Percentiles rank a stretch among this genome's conserved stretches.
Conservation (phyloP, 2,329 filamentous ascomycete species). For the Colletotrichum sp. region DNA sequence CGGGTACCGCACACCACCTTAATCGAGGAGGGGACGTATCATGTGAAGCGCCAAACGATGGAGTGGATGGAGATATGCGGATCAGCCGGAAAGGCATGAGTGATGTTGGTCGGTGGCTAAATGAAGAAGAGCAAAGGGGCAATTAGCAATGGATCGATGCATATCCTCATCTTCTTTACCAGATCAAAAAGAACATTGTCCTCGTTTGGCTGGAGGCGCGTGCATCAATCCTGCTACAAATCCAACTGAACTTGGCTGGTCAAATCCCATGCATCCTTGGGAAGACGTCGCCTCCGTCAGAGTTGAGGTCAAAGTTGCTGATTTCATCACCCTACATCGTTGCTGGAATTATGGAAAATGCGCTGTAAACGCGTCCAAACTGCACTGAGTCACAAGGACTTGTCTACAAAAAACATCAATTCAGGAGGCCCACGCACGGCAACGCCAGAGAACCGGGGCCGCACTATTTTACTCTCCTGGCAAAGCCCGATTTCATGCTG, state of each 20-base stretch:
- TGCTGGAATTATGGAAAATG: neutral
- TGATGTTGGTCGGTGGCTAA: neutral
- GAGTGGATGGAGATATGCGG: slow-evolving; percentile 11
- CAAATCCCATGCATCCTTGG: neutral
- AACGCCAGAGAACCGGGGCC: neutral
- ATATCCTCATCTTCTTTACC: neutral
- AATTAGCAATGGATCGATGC: neutral
- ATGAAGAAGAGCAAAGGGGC: neutral
- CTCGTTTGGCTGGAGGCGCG: neutral
- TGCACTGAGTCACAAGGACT: neutral
- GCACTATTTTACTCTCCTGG: neutral
- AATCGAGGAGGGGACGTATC: slow-evolving; percentile 44
- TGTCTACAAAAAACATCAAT: neutral
- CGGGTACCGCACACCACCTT: slow-evolving; percentile 30
- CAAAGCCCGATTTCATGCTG: neutral
- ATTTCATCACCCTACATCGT: neutral
- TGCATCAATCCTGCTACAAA: neutral
- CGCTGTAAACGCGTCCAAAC: neutral
- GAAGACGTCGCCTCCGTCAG: neutral
- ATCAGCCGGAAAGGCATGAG: neutral
- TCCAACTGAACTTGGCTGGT: neutral
- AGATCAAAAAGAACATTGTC: neutral
- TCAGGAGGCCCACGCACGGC: neutral
- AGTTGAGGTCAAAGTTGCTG: neutral
- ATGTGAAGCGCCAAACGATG: neutral